A percentile compares a stretch with the other conserved stretches of the same genome.
Evolutionary conservation across 2,329 filamentous ascomycete genomes (phyloP).

Genomic region (Lasiodiplodia sp.): DNA sequence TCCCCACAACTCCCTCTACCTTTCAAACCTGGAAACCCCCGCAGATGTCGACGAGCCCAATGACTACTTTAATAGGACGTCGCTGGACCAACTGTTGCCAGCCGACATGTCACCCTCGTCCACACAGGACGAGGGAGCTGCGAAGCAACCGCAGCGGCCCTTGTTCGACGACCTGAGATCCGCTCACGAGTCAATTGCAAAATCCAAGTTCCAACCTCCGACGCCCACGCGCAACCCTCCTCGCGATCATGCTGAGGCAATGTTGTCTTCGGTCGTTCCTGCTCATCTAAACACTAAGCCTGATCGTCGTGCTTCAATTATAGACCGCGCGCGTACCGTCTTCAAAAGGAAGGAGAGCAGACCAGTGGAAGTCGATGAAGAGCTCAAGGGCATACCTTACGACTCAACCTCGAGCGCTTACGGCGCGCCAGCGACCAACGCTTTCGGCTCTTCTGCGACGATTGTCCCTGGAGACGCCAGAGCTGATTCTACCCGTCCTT

Average conservation of each 20-base stretch:
- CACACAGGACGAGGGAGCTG: conserved; percentile 5
- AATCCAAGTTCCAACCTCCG: neutral
- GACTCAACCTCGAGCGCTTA: neutral
- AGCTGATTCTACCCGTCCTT: neutral
- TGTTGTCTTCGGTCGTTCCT: neutral
- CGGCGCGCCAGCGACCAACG: neutral
- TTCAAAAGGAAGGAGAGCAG: conserved; percentile 1
- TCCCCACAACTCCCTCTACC: conserved; percentile 45
- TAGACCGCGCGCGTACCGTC: conserved; percentile 11
- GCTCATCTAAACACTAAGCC: neutral
- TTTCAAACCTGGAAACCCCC: conserved; percentile 48
- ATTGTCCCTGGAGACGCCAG: neutral
- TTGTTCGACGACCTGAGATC: conserved; percentile 29
- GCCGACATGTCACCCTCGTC: conserved; percentile 35
- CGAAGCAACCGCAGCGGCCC: neutral
- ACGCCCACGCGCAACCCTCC: too few species aligned
- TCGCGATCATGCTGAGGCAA: neutral
- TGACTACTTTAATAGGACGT: conserved; percentile 41
- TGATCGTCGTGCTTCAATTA: neutral
- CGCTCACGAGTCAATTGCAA: conserved; percentile 24
- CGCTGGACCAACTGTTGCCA: conserved; percentile 36
- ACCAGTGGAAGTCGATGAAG: neutral
- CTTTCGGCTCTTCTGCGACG: neutral
- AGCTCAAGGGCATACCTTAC: neutral
- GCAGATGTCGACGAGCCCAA: conserved; percentile 43